Conservation (phyloP, 2,329 filamentous ascomycete genomes). For the Fusarium pseudocircinatum region DNA sequence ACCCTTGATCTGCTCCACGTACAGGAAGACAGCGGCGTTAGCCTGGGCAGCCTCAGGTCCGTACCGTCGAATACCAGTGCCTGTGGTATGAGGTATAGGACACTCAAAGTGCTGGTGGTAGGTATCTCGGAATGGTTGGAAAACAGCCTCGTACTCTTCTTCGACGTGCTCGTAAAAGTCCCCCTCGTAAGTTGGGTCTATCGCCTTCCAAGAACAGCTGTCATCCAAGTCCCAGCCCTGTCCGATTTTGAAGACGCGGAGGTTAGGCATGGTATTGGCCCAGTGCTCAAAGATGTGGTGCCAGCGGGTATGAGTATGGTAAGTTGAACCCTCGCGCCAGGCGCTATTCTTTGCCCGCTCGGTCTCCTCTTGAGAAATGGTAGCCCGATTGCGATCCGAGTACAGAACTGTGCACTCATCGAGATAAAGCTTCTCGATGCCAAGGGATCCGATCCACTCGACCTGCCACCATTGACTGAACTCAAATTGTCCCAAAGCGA, state of each 20-base stretch:
- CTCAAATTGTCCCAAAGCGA: constrained; percentile 52
- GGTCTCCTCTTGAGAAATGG: not conserved
- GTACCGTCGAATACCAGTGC: not conserved
- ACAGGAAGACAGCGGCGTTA: not conserved
- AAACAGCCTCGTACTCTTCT: not conserved
- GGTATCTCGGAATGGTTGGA: not conserved
- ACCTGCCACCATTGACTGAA: constrained; percentile 57
- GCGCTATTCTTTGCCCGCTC: fast-evolving
- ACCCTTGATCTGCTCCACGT: not conserved
- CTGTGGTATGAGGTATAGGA: not conserved
- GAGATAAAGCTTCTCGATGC: constrained; percentile 49
- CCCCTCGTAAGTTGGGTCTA: not conserved
- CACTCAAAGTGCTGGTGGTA: constrained; percentile 6
- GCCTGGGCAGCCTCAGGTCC: not conserved
- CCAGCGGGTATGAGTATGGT: not conserved
- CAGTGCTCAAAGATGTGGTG: constrained; percentile 11
- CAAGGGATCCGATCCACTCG: constrained; percentile 55
- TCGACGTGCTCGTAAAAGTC: not conserved
- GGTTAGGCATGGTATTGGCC: not conserved
- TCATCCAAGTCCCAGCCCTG: not conserved
- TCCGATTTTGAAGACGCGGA: constrained; percentile 4
- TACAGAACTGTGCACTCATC: constrained; percentile 52
- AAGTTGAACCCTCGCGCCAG: not conserved
- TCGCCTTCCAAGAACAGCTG: not conserved
- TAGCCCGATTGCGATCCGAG: not conserved